phyloP scores from a whole-genome alignment of 2,329 filamentous ascomycete species.

The Penicillium sumatraense region DNA sequence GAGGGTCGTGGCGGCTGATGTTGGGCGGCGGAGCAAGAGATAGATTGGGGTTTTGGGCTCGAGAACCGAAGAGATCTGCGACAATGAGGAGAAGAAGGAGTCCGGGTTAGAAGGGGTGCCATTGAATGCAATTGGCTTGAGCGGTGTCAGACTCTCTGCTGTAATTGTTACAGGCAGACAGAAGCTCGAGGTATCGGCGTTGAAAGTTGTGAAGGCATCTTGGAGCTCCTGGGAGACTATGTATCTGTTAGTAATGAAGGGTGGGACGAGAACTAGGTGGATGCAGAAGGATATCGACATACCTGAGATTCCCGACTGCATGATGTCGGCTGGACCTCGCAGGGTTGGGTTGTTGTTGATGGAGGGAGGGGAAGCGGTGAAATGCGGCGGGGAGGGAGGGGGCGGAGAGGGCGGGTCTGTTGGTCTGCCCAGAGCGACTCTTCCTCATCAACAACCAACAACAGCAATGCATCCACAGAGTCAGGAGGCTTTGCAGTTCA shows the following conservation, averaged over 20 bases:
- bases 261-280: neutral
- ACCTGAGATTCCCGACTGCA: constrained; percentile 57
- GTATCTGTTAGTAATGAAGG: constrained; percentile 3
- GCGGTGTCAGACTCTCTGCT: constrained; percentile 48
- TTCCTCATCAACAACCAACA: neutral
- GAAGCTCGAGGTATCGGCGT: constrained; percentile 45
- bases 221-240: constrained; percentile 54
- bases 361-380: constrained; percentile 28
- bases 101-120: constrained; percentile 40
- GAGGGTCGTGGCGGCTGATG: constrained; percentile 31
- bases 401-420: neutral
- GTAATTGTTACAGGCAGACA: constrained; percentile 53
- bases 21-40: constrained; percentile 61
- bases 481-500: too few species aligned
- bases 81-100: constrained; percentile 57
- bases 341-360: constrained; percentile 24
- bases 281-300: constrained; percentile 9
- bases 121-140: constrained; percentile 44
- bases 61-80: constrained; percentile 55
- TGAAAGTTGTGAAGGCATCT: constrained; percentile 51
- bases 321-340: constrained; percentile 27
- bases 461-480: neutral
- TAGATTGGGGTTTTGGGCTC: constrained; percentile 62
- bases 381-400: constrained; percentile 23
- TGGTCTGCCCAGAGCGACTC: neutral